Evolutionary conservation across 2,329 filamentous ascomycete genomes (phyloP), one percentile per base, ranked within the genome.

Genomic region (Xylariales sp.): DNA sequence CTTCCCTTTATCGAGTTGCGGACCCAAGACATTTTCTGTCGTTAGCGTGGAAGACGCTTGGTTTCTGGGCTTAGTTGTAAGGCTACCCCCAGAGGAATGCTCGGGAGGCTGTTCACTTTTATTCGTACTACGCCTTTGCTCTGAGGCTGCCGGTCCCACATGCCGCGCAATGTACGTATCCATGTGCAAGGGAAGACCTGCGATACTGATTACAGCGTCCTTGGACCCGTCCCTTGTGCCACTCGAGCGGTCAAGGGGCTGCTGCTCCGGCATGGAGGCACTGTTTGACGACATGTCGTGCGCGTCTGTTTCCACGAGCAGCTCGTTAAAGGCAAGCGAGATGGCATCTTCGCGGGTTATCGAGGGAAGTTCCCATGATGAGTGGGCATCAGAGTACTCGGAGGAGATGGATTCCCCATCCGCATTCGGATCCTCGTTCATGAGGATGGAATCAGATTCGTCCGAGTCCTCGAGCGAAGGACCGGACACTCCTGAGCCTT

Each of bases 281-380:
- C 20, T n/a, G 10, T 36, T 42, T 11, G 39, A 25, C 16, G 18
- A 16, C 10, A n/a, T n/a, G 11, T 20, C 16, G 14, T 36, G 20
- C 22, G 39, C 24, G 19, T 42, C 32, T 12, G 24, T 22, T 14
- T 22, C 16, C n/a, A 29, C 25, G 16, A 40, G 38, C 21, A 40
- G 38, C 20, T 40, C 38, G 28, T 14, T 40, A 16, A 40, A 40
- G 5, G 38, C 38, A 22, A 40, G 27, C 19, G 38, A 40, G 21
- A 40, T 40, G 15, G 38, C 38, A 15, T 40, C 38, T 19, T 40
- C 38, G 11, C 28, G 38, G 27, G 24, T 32, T 15, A 29, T 33
- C 18, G 21, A 12, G 38, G 31, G 12, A 27, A 21, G 31, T n/a
- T 42, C 39, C 31, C 31, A 42, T 22, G 19, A 27, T 21, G 31